These are phyloP conservation scores for Angophora floribunda DNA, from an alignment of 345 rosid species.

Conservation along the genomic window DNA sequence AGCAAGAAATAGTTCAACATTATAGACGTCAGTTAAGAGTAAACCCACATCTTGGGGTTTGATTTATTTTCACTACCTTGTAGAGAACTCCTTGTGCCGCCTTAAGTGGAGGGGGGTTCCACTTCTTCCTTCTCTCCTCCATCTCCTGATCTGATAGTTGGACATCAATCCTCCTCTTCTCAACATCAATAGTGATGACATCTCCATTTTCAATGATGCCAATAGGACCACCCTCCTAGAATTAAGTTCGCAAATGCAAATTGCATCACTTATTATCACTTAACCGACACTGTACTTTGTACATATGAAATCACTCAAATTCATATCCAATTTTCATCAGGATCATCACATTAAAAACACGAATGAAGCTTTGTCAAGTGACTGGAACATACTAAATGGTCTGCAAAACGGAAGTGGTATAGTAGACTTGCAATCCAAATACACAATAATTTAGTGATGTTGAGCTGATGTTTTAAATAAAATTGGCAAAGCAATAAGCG, in stretches of 20 bases:
- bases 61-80: constrained; percentile 37
- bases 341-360: background rate
- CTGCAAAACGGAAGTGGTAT: background rate
- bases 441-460: background rate
- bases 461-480: background rate
- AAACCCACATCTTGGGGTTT: background rate
- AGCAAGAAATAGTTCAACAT: background rate
- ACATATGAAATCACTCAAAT: background rate
- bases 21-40: background rate
- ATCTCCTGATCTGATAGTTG: constrained; percentile 50
- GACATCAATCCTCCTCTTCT: constrained; percentile 66
- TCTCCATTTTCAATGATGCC: constrained; percentile 81
- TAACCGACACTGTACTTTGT: background rate
- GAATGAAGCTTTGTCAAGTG: background rate
- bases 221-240: constrained; percentile 96
- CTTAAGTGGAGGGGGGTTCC: constrained; percentile 74
- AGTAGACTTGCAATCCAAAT: background rate
- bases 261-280: background rate
- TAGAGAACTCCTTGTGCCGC: constrained; percentile 61
- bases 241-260: background rate
- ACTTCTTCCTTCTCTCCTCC: constrained; percentile 57
- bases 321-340: background rate
- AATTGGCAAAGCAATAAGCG: background rate
- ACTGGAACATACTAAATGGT: background rate
- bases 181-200: constrained; percentile 60